These are phyloP conservation scores for Curvularia sp. DNA, from an alignment of 2,329 filamentous ascomycete species.

Conservation along the genomic window DNA sequence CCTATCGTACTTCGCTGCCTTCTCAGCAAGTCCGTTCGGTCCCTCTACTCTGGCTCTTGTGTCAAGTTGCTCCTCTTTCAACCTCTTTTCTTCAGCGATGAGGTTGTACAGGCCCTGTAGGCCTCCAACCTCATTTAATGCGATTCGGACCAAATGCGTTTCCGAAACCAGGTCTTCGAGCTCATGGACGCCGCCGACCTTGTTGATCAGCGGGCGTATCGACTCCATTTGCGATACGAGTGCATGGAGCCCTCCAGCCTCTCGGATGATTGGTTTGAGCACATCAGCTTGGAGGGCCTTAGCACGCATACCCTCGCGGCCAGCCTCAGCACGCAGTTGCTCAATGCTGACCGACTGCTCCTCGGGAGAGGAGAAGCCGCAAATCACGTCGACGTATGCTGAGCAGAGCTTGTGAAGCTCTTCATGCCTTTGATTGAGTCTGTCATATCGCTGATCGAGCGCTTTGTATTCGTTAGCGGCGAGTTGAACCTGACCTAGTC, in stretches of 20 bases:
- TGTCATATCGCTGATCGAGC: slow-evolving; percentile 18
- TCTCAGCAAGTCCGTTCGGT: slow-evolving; percentile 4
- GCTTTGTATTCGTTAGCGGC: slow-evolving; percentile 17
- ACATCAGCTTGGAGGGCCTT: slow-evolving; percentile 27
- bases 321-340: slow-evolving; percentile 26
- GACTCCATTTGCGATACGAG: slow-evolving; percentile 15
- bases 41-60: too few relatives aligned
- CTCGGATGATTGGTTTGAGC: slow-evolving; percentile 22
- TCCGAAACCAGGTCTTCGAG: slow-evolving; percentile 21
- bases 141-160: neutral
- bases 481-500: slow-evolving; percentile 21
- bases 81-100: slow-evolving; percentile 12
- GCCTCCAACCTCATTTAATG: slow-evolving; percentile 14
- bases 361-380: slow-evolving; percentile 12
- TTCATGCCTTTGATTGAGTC: slow-evolving; percentile 17
- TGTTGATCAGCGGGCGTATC: slow-evolving; percentile 16
- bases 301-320: slow-evolving; percentile 21
- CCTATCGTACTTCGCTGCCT: slow-evolving; percentile 24
- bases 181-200: slow-evolving; percentile 20
- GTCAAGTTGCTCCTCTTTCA: slow-evolving; percentile 14
- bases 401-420: slow-evolving; percentile 19
- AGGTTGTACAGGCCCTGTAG: slow-evolving; percentile 17
- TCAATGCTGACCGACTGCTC: slow-evolving; percentile 13
- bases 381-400: slow-evolving; percentile 20
- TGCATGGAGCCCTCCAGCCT: slow-evolving; percentile 25